Base-by-base conservation (phyloP, 768 basidiomycete genomes). In the Tylopilus balloui region DNA sequence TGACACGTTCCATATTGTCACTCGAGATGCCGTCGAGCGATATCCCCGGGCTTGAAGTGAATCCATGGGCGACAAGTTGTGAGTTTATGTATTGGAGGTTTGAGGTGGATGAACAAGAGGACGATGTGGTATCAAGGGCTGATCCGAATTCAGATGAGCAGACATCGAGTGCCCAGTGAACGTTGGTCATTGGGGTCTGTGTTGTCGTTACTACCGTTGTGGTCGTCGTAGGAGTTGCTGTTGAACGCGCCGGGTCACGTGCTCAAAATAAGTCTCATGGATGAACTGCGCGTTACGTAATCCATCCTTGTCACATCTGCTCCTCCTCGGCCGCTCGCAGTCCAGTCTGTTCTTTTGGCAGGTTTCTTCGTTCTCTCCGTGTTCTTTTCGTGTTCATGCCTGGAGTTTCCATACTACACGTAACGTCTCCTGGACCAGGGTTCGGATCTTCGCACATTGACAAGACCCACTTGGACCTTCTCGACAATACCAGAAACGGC, bases 51-150 rank as follows among this genome's bases (percentile, higher is more conserved):
- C 75, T 60, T 10, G 78, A 60, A 1, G 77, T 68, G 56, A 87
- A 92, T 8, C 91, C 91, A 69, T 92, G 90, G 3, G 90, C 84
- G 41, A 88, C 68, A 6, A 93, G 78, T 56, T 93, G 91, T 17
- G 84, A 72, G 61, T 91, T 92, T 61, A 92, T 75, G 61, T 87
- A 91, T 49, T 89, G 83, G 21, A 89, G 64, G 50, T 78, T 85
- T 4, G 85, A 85, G 1, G 72, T 69, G 7, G 79, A 78, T 24
- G 73, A 65, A 38, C 74, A 69, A 1, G 75, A 75, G 4, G 75
- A 66, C 6, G 78, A 77, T 19, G 72, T 65, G 20, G 74, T 69
- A 46, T 73, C 71, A 37, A 69, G 69, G 8, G 77, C 70, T 17
- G 78, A 79, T 28, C 66, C 69, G 44, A 76, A 64, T 25, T 66